Evolutionary conservation across 805 yeast genomes (phyloP), one percentile per base, ranked within the genome.

Genomic region (Cyberlindnera maclurae): DNA sequence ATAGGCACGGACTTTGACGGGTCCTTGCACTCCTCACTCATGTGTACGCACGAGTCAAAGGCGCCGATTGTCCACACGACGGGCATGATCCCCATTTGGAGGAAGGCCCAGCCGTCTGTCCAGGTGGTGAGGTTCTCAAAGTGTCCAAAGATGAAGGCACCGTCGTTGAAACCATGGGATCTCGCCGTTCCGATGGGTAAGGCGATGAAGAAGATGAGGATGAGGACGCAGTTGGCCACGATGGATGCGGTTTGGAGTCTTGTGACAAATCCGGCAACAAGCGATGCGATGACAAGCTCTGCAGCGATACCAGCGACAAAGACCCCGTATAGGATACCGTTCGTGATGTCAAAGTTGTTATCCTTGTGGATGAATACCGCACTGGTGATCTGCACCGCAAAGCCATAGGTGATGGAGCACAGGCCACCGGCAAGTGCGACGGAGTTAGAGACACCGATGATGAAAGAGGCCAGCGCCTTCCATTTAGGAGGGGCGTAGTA

Each of bases 51-150:
- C 4, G 82, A 72, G 54, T 80, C 87, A 57, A 77, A 79, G 1
- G 82, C 79, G 27, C 83, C 82, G 58, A 80, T 79, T 15, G 84
- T 77, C 88, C 89, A 81, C 44, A 80, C 71, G 4, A 79, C 76
- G 0, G 85, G 78, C 71, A 75, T 70, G 70, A 77, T 73, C 15
- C 70, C 63, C 34, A 54, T 57, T 49, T 75, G 60, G 39, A 69
- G 55, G 48, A 64, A 55, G 64, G 73, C 65, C 77, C 79, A 76
- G 24, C 83, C 85, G 27, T 55, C 57, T 11, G 75, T 67, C 77
- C 82, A 79, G 29, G 64, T 68, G 20, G 74, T 62, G 34, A 53
- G 54, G 51, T 75, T 76, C 18, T 68, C 61, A 36, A 69, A 64
- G 34, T 67, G 57, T 13, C 76, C 75, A 53, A 78, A 80, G 33